These are phyloP conservation scores for Ophiostoma angusticollis DNA, from an alignment of 2,329 filamentous ascomycete species.

Conservation along the genomic window DNA sequence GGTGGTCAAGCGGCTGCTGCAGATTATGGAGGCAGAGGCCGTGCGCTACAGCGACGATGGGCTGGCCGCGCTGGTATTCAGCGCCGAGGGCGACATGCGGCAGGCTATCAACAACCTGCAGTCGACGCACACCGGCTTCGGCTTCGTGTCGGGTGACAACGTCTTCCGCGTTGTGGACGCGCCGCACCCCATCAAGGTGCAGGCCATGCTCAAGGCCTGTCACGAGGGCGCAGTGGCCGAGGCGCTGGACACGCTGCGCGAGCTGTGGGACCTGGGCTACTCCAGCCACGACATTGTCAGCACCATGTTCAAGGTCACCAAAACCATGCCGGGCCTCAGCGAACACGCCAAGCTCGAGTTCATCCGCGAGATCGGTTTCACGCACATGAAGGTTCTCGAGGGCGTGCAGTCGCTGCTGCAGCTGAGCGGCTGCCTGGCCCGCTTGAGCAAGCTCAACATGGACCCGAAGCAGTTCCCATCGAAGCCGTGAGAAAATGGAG, in stretches of 20 bases:
- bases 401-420: conserved; percentile 92
- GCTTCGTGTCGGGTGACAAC: conserved; percentile 94
- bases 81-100: conserved; percentile 94
- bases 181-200: conserved; percentile 94
- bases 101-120: conserved; percentile 98
- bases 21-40: conserved; percentile 85
- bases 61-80: conserved; percentile 90
- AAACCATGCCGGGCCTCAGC: conserved; percentile 80
- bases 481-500: conserved; percentile 1
- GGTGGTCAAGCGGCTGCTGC: conserved; percentile 77
- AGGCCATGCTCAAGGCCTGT: conserved; percentile 96
- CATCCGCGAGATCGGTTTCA: conserved; percentile 97
- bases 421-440: conserved; percentile 80
- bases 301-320: conserved; percentile 98
- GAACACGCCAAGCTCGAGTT: conserved; percentile 96
- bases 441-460: conserved; percentile 94
- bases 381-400: conserved; percentile 98
- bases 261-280: conserved; percentile 90
- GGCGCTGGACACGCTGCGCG: conserved; percentile 72
- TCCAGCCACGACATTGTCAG: conserved; percentile 98
- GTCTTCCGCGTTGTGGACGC: conserved; percentile 97
- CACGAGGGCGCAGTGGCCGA: conserved; percentile 84
- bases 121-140: conserved; percentile 84
- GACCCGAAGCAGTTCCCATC: conserved; percentile 65
- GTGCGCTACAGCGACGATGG: conserved; percentile 89